phyloP scores from a whole-genome alignment of 441 rosid species.

The Cnidoscolus chayamansa region DNA sequence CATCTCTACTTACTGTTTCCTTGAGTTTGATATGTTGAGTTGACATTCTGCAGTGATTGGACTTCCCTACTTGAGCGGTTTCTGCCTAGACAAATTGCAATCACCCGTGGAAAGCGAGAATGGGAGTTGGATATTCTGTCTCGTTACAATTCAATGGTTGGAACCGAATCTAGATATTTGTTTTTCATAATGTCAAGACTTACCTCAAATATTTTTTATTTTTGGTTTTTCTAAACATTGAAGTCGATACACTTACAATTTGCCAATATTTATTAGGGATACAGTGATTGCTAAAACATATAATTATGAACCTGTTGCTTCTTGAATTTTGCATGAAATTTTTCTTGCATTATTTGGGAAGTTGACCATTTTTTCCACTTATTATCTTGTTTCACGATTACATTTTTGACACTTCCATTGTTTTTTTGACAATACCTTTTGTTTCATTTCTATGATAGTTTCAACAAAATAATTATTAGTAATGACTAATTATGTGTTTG shows the following conservation, averaged over 20 bases:
- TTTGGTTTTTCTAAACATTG: neutral
- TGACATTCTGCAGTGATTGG: slow-evolving; percentile 66
- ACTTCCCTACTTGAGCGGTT: slow-evolving; percentile 79
- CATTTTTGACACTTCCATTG: neutral
- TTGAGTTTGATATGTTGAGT: slow-evolving; percentile 24
- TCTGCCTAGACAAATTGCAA: slow-evolving; percentile 94
- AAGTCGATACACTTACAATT: neutral
- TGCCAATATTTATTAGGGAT: neutral
- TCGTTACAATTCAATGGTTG: slow-evolving; percentile 83
- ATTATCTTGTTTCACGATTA: neutral
- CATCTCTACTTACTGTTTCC: slow-evolving; percentile 8
- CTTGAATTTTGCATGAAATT: neutral
- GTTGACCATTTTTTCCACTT: neutral
- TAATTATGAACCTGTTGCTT: neutral
- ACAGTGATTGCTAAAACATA: neutral
- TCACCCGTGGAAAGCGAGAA: slow-evolving; percentile 88
- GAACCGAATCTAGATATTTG: slow-evolving; percentile 22
- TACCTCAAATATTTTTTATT: neutral
- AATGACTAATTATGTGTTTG: neutral
- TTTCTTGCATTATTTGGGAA: neutral
- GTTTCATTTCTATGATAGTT: neutral
- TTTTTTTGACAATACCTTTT: neutral
- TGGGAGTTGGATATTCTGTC: slow-evolving; percentile 97
- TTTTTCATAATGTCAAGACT: neutral
- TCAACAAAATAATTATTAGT: neutral